Base-by-base conservation (phyloP, 768 basidiomycete species). In the Fibroporia radiculosa region DNA sequence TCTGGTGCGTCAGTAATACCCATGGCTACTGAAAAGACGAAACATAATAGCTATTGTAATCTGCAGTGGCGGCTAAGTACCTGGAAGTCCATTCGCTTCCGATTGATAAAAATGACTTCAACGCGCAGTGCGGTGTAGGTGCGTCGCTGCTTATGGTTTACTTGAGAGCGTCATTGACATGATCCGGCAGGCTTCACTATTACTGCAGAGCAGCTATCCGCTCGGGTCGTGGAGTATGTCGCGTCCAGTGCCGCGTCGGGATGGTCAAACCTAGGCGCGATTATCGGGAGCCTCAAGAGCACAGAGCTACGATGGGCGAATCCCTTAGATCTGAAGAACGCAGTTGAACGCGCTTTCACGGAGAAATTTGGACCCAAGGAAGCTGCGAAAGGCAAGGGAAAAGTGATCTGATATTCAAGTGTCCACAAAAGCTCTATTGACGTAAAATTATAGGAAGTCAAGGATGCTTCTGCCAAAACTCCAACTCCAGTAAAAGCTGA, bases 61-160 rank as follows among this genome's bases (percentile, higher is more conserved):
- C n/a, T n/a, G 7, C 51, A 89, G 90, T 82, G 55, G 89, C 88
- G 12, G 69, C 78, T 18, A 91, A 84, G 62, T 93, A 83, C 59
- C 54, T 85, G 16, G 82, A 86, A 52, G 57, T 70, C 2, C 73
- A 80, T 53, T 63, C 72, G 18, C 42, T 68, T 1, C 82, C 91
- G 0, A 66, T 89, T 27, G 69, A 92, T 52, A 74, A 78, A 11
- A 64, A 56, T 10, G 81, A 80, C 32, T 95, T 97, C 57, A 74
- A 93, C 56, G 68, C 73, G 50, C 69, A 77, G 10, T 92, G 89
- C 60, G 95, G 95, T 50, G 82, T 97, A 48, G 95, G 95, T 92
- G 49, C 54, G 89, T 54, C 16, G 36, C 8, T 12, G 10, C 6
- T 29, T 20, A 35, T 18, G 23, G 13, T 29, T 32, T 33, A 23